Conservation (phyloP, 1,139 yeast species). For the Pichia sp. region DNA sequence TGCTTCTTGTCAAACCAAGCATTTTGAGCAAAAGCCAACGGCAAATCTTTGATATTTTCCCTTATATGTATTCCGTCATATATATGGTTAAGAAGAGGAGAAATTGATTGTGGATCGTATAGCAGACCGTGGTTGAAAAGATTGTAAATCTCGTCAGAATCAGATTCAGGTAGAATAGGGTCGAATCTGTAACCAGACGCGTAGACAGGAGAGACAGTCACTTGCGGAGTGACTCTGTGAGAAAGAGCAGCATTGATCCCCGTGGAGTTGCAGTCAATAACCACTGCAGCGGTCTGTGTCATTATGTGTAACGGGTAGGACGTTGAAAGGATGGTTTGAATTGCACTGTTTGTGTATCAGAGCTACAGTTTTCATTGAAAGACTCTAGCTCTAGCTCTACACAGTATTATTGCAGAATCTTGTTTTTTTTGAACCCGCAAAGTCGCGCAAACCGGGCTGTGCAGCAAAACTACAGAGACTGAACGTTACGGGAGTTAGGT, state of each 20-base stretch:
- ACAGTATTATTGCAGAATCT: too few relatives aligned
- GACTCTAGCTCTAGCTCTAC: too few relatives aligned
- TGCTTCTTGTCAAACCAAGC: constrained; percentile 53
- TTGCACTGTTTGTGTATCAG: not conserved
- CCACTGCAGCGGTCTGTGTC: constrained; percentile 38
- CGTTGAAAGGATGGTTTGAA: constrained; percentile 47
- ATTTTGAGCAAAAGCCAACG: constrained; percentile 61
- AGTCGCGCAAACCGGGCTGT: not conserved
- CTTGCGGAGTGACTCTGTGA: constrained; percentile 53
- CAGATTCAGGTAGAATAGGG: constrained; percentile 7
- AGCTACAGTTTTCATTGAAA: not conserved
- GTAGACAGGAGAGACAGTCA: constrained; percentile 53
- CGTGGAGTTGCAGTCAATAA: constrained; percentile 62
- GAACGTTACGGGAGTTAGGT: too few relatives aligned
- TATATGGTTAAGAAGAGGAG: constrained; percentile 52
- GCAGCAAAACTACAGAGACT: not conserved
- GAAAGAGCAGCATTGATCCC: constrained; percentile 68
- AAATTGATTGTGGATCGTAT: constrained; percentile 58
- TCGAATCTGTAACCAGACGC: constrained; percentile 23
- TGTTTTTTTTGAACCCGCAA: too few relatives aligned
- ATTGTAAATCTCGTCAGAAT: constrained; percentile 38
- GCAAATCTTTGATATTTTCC: constrained; percentile 40
- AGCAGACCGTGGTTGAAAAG: constrained; percentile 57
- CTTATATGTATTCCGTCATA: constrained; percentile 40
- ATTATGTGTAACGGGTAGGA: constrained; percentile 39